Evolutionary conservation across 768 basidiomycete genomes (phyloP), one percentile per base, ranked within the genome.

Genomic region (Xanthoconium stramineum): DNA sequence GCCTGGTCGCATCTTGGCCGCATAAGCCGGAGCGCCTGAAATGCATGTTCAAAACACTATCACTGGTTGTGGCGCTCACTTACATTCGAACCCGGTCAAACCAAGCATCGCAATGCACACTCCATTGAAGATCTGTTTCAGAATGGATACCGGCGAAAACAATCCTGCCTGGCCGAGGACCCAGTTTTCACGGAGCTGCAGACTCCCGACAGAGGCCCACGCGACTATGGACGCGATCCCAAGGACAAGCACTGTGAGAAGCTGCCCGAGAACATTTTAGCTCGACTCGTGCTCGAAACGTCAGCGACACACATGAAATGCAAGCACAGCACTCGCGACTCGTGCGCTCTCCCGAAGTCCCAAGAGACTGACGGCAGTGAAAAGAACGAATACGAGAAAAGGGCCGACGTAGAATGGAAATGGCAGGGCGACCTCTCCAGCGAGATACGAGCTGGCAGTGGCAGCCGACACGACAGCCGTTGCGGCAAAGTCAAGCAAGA

Each of bases 381-480:
- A 82, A 5, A 82, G 55, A 7, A 78, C 55, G 7, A 89, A 70
- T 17, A 89, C 75, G n/a, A 86, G 60, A 14, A 80, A 68, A 1
- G 83, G 75, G 2, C 78, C 78, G 2, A 82, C 74, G 61, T 79
- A 81, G 7, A 74, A 57, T 1, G 83, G 80, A 62, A 88, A 83
- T 0, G 85, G 84, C 10, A 86, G 66, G 3, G 65, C 56, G 2
- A 85, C 77, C 64, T 90, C 88, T 24, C 85, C 85, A 3, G 76
- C 75, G 37, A 90, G 79, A 59, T 90, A 90, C 4, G 81, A 75
- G 4, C 80, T 76, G 0, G 88, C 88, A 0, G 88, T 88, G 5
- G 87, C 84, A 0, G 89, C 87, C 0, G 89, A 89, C 19, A 89
- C 85, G 14, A 86, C 81, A 0, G 83, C 76, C 0, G 87, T 90